Evolutionary conservation across 257 asterid genomes (phyloP), one percentile per base, ranked within the genome.

Genomic region (Nicotiana obtusifolia): DNA sequence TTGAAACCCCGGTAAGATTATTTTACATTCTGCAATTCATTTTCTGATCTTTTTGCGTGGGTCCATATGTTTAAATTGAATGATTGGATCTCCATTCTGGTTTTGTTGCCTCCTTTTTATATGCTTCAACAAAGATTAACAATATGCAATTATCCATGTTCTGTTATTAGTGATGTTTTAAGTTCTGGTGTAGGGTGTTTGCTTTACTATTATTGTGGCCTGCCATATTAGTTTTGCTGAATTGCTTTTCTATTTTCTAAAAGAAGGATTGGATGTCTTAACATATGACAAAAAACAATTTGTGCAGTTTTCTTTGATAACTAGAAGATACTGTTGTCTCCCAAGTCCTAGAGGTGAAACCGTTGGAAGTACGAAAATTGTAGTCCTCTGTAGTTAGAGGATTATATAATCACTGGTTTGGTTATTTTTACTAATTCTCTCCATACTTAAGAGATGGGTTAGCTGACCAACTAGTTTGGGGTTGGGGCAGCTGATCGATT

Each of bases 1-100:
- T 91, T 71, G 99, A 96, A 84, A 94, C 95, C 77, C 95, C 97
- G 56, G 99, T 96, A 86, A 81, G 97, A 89, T 56, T 47, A 24
- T 77, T 75, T 81, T 60, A 19, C 79, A 61, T 82, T 54, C 33
- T 26, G 62, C 31, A 22, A 10, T 47, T 44, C 41, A 14, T 22
- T 47, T 49, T 14, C 41, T 75, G 62, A 8, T 47, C 16, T 14
- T 15, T 75, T 71, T 73, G 8, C 41, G 61, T 47, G n/a, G 37
- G 61, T 24, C 41, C 24, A 14, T 73, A 14, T 73, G 24, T 47
- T 71, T 22, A 41, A 44, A 71, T 69, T 7, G 20, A 11, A 73
- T 54, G 20, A 20, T 14, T 47, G 78, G 37, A 47, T 73, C 11
- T 14, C 49, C 60, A 7, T 73, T 19, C 35, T 31, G 26, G 37